phyloP scores from a whole-genome alignment of 352 stramenopile genomes.

The Globisporangium sylvaticum region DNA sequence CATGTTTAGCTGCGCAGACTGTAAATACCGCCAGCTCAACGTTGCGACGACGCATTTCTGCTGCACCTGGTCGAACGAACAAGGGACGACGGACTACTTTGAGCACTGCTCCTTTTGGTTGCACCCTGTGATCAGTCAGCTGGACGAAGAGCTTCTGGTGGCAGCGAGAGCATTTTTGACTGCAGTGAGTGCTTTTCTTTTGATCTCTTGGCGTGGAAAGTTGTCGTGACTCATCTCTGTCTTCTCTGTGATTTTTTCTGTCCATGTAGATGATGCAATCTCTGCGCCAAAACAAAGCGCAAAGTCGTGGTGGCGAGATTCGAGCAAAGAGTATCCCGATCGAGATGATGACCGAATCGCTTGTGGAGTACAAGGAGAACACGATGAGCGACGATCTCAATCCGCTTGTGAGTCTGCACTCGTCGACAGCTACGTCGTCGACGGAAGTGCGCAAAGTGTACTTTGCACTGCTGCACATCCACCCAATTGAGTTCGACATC shows the following conservation, averaged over 20 bases:
- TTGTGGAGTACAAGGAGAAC: slow-evolving; percentile 75
- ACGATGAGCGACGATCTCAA: slow-evolving; percentile 76
- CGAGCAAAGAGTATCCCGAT: slow-evolving; percentile 79
- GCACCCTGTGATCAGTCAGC: slow-evolving; percentile 76
- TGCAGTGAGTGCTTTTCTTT: slow-evolving; percentile 32
- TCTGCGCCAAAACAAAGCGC: slow-evolving; percentile 55
- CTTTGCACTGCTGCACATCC: slow-evolving; percentile 84
- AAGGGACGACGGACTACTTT: slow-evolving; percentile 87
- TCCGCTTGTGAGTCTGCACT: slow-evolving; percentile 66
- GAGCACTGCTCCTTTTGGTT: slow-evolving; percentile 88
- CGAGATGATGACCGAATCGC: slow-evolving; percentile 73
- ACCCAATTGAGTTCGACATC: slow-evolving; percentile 86
- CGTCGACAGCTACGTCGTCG: slow-evolving; percentile 57
- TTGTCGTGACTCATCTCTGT: slow-evolving; percentile 1
- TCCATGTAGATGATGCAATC: slow-evolving; percentile 50
- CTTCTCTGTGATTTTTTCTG: not conserved
- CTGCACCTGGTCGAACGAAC: slow-evolving; percentile 87
- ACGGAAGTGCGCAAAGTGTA: slow-evolving; percentile 83
- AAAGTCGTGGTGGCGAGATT: slow-evolving; percentile 76
- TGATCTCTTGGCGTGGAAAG: not conserved
- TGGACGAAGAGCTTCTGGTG: slow-evolving; percentile 84
- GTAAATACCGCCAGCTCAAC: slow-evolving; percentile 73
- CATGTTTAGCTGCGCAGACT: slow-evolving; percentile 82
- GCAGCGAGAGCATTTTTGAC: slow-evolving; percentile 73
- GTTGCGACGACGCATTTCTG: slow-evolving; percentile 85